Evolutionary conservation across 495 filamentous ascomycete species (phyloP).

Genomic region (Thozetella sp.): DNA sequence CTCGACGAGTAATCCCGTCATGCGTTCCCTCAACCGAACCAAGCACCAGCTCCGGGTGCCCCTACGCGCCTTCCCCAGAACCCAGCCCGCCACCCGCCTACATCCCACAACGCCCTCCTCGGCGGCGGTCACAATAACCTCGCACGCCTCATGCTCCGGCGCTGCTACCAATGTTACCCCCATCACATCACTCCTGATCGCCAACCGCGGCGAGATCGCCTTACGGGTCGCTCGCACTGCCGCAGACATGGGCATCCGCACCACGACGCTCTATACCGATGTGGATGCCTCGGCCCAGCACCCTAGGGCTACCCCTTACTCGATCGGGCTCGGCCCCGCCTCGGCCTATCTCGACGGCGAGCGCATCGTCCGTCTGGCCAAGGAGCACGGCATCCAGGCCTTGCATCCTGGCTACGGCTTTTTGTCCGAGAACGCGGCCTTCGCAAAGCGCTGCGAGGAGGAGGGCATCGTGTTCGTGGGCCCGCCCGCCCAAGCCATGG

Average conservation of each 20-base stretch:
- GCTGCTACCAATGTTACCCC: slow-evolving; percentile 39
- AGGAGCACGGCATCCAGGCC: slow-evolving; percentile 79
- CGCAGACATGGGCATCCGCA: slow-evolving; percentile 83
- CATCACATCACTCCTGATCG: slow-evolving; percentile 87
- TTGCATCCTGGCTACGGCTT: slow-evolving; percentile 98
- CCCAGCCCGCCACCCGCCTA: slow-evolving; percentile 4
- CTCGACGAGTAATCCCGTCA: slow-evolving; percentile 15
- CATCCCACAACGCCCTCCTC: slow-evolving; percentile 10
- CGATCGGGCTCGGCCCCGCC: slow-evolving; percentile 79
- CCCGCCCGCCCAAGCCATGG: slow-evolving; percentile 88
- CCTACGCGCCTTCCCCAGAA: slow-evolving; percentile 7
- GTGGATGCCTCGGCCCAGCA: slow-evolving; percentile 88
- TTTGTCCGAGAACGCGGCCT: slow-evolving; percentile 90
- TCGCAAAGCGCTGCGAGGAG: slow-evolving; percentile 86
- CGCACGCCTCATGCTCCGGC: slow-evolving; percentile 25
- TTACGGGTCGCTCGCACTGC: slow-evolving; percentile 90
- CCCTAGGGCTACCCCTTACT: slow-evolving; percentile 78
- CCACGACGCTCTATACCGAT: slow-evolving; percentile 93
- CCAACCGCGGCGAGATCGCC: slow-evolving; percentile 96
- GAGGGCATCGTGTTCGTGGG: slow-evolving; percentile 95
- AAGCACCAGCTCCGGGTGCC: slow-evolving; percentile 23
- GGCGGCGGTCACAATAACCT: slow-evolving; percentile 14
- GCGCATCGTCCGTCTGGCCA: slow-evolving; percentile 85
- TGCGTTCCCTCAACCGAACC: slow-evolving; percentile 35
- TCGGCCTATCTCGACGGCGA: slow-evolving; percentile 91